Conservation (phyloP, 441 rosid genomes). For the Macaranga tanarius region DNA sequence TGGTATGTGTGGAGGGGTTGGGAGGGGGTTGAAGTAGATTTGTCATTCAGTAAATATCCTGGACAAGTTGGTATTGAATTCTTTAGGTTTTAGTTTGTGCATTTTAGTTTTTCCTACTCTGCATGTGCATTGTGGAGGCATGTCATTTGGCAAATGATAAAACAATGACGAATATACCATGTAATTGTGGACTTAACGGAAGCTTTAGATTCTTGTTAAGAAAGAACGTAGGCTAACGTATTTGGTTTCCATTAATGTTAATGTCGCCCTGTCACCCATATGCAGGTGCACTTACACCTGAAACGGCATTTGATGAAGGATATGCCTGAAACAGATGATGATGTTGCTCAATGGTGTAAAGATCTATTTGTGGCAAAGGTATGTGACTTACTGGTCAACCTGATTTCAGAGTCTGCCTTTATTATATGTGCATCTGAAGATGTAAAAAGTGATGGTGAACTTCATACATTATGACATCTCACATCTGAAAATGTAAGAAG, state of each 20-base stretch:
- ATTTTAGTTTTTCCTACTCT: background rate
- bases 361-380: conserved; percentile 90
- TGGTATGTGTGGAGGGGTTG: background rate
- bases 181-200: background rate
- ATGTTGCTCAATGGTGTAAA: conserved; percentile 95
- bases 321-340: conserved; percentile 88
- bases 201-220: background rate
- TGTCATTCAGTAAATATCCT: background rate
- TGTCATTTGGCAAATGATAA: conserved; percentile 1
- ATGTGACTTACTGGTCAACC: background rate
- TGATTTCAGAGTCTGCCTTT: background rate
- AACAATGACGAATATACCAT: no score
- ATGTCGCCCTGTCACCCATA: conserved; percentile 13
- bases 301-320: conserved; percentile 79
- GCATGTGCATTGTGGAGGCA: background rate
- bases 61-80: background rate
- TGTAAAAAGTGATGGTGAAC: no score
- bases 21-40: background rate
- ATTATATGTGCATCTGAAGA: no score
- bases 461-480: no score
- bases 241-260: conserved; percentile 6
- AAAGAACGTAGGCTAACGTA: background rate
- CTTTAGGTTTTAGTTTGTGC: background rate
- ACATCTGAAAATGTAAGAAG: no score
- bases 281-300: conserved; percentile 84